Evolutionary conservation across 805 yeast species (phyloP), one percentile per base, ranked within the genome.

Genomic region (Candida glaebosa): DNA sequence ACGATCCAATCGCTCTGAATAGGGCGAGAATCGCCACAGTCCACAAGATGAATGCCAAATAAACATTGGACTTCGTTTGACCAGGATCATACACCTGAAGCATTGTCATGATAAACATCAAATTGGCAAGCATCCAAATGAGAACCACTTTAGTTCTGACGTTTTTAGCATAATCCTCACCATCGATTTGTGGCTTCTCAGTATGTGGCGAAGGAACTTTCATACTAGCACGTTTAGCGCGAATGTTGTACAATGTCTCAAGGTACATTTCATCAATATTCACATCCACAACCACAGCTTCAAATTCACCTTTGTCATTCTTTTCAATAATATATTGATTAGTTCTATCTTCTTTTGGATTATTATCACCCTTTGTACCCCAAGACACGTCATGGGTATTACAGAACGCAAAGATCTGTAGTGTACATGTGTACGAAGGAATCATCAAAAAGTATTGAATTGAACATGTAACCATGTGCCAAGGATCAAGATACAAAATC

Each of bases 321-420:
- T 85, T 82, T 38, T 79, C 82, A 47, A 87, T 84, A 22, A 86
- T 85, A 38, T 95, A 95, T 34, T 86, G 82, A 37, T 95, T 90
- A 28, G 83, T 69, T 46, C 78, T 84, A 48, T 79, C 78, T 15
- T 79, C 76, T 30, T 62, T 58, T 35, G 80, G 84, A 45, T 77
- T 78, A 48, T 83, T 85, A 46, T 90, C 96, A 51, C 99, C 99
- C 60, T 91, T 91, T 2, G 99, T 91, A 65, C 99, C 99, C 99
- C 99, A 91, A 0, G 96, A 86, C 38, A 93, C 96, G 71, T 91
- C 99, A 65, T 91, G 98, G 2, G 97, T 91, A 61, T 91, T 91
- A 69, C 99, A 91, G 65, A 91, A 89, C 1, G 99, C 97, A 67
- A 89, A 91, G 44, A 93, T 89, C 65, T 91, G 97, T 43, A 91